Evolutionary conservation across 2,329 filamentous ascomycete species (phyloP), one percentile per base, ranked within the genome.

Genomic region (Pseudonectria foliicola): DNA sequence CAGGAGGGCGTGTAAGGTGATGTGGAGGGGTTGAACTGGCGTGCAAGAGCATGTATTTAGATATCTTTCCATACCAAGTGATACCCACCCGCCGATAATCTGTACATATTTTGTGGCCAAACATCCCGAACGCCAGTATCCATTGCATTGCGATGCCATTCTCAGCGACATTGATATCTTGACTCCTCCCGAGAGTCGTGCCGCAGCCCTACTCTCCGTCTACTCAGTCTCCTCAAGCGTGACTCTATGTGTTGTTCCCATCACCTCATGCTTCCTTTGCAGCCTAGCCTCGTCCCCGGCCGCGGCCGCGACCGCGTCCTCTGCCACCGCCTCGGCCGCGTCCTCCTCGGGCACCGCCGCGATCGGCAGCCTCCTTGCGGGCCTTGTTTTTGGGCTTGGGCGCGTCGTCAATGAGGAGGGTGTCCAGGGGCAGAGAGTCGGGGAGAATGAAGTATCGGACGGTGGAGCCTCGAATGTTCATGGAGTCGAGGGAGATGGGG

Each of bases 321-420:
- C 77, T 64, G 15, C 75, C 71, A 30, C 73, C 60, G 11, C 73
- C 68, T 32, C 72, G 59, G 23, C 72, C 68, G 21, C 73, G 60
- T 13, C 70, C 62, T 13, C 73, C 64, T 39, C 77, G 70, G 24
- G 72, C 63, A 8, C 70, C 70, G 29, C 71, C 72, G 28, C 70
- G 60, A 18, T 59, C 68, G 11, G 29, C 75, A 23, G 73, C 74
- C 68, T 96, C 92, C 74, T 98, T 98, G 59, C 90, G 79, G 16
- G 92, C 90, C 80, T 98, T 98, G 70, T 98, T 98, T 83, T 96
- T 96, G 42, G 92, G 90, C 73, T 98, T 98, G 33, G 90, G 88
- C 54, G 87, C 80, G 66, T 98, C 92, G 61, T 98, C 92, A 51
- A 98, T 88, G 43, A 98, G 75, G 34, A 98, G 75, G 27, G 90